Evolutionary conservation across 495 filamentous ascomycete species (phyloP).

Genomic region (Penicillium bialowiezense): DNA sequence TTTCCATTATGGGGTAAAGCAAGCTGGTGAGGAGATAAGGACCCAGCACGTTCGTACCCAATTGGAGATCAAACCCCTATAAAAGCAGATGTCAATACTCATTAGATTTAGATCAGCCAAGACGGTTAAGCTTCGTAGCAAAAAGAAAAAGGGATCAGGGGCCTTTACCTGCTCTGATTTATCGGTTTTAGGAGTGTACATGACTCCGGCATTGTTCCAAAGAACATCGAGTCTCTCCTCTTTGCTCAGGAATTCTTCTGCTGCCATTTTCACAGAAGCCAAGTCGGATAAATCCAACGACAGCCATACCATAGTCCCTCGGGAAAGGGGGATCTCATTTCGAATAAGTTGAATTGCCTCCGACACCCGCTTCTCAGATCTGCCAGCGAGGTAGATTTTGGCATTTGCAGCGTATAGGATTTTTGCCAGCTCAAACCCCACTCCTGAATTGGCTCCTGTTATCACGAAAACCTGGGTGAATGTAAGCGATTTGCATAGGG

Average conservation of each 20-base stretch:
- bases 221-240: conserved; percentile 48
- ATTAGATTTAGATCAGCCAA: no score
- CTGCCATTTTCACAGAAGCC: conserved; percentile 39
- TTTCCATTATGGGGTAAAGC: conserved; percentile 42
- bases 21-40: conserved; percentile 45
- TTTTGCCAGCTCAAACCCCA: conserved; percentile 39
- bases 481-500: neutral
- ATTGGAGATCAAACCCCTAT: conserved; percentile 42
- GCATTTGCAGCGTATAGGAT: conserved; percentile 38
- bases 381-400: conserved; percentile 39
- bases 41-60: conserved; percentile 48
- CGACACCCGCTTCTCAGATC: conserved; percentile 24
- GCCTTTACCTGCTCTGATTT: conserved; percentile 18
- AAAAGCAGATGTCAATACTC: neutral
- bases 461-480: conserved; percentile 37
- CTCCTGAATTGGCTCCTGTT: conserved; percentile 40
- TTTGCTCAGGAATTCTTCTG: conserved; percentile 33
- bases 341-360: conserved; percentile 34
- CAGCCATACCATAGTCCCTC: conserved; percentile 40
- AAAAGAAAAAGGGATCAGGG: neutral
- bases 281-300: conserved; percentile 45
- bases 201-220: conserved; percentile 50
- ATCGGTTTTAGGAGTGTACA: conserved; percentile 34
- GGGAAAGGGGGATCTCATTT: conserved; percentile 4
- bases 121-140: no score